Evolutionary conservation across 164 flowering plant genomes (phyloP).

Genomic region (Vitis amurensis): DNA sequence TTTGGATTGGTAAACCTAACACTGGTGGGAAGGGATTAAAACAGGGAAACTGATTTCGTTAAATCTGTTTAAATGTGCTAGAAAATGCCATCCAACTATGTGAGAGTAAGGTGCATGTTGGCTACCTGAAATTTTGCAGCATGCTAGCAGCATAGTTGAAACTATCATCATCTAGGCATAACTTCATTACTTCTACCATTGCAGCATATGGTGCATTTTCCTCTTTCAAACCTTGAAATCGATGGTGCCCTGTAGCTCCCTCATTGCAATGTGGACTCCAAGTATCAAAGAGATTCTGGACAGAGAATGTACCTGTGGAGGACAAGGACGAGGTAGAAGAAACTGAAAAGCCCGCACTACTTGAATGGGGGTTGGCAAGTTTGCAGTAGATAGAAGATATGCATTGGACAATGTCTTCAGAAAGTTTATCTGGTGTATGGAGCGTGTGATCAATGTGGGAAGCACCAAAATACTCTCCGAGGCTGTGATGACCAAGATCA

Average conservation of each 20-base stretch:
- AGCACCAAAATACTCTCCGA: slow-evolving; percentile 56
- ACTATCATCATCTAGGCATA: slow-evolving; percentile 44
- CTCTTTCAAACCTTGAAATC: slow-evolving; percentile 24
- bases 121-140: slow-evolving; percentile 62
- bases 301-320: slow-evolving; percentile 52
- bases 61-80: not conserved
- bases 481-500: slow-evolving; percentile 43
- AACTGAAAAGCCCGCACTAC: slow-evolving; percentile 22
- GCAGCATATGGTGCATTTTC: slow-evolving; percentile 31
- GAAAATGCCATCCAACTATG: not conserved
- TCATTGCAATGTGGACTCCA: slow-evolving; percentile 54
- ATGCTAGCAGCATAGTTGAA: slow-evolving; percentile 50
- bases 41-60: not conserved
- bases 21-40: not conserved
- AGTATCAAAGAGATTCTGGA: slow-evolving; percentile 33
- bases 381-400: slow-evolving; percentile 65
- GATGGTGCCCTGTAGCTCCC: slow-evolving; percentile 20
- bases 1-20: not conserved
- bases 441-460: slow-evolving; percentile 29
- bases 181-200: slow-evolving; percentile 40
- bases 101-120: slow-evolving; percentile 1
- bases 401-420: slow-evolving; percentile 68
- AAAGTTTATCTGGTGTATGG: slow-evolving; percentile 47
- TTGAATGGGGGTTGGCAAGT: slow-evolving; percentile 32
- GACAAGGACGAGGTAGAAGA: slow-evolving; percentile 55